Conservation (phyloP, 1,284 basidiomycete species). For the Abortiporus biennis region DNA sequence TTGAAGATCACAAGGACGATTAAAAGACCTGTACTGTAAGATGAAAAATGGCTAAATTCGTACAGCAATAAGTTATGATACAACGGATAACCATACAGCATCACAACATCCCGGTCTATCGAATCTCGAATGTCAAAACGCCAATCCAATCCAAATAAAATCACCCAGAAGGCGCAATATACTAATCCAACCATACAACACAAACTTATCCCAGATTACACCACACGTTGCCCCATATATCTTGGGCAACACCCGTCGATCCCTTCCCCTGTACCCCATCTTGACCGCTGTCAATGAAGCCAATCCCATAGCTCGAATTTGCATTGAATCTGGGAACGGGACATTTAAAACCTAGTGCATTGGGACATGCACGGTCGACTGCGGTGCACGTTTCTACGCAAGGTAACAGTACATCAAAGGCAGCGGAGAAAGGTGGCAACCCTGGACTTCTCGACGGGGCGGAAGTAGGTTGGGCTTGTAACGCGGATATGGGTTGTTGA, state of each 20-base stretch:
- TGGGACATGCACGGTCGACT: conserved; percentile 73
- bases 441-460: conserved; percentile 37
- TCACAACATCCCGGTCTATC: no score
- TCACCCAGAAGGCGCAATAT: no score
- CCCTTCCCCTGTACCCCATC: conserved; percentile 42
- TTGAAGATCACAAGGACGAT: conserved; percentile 42
- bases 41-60: no score
- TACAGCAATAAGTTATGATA: no score
- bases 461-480: conserved; percentile 33
- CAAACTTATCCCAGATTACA: conserved; percentile 48
- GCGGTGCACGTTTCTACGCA: conserved; percentile 74
- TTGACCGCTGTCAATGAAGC: conserved; percentile 53
- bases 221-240: conserved; percentile 78
- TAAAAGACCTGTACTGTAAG: conserved; percentile 46
- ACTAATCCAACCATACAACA: no score
- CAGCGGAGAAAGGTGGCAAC: conserved; percentile 35
- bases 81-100: no score
- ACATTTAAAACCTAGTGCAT: conserved; percentile 67
- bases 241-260: conserved; percentile 48
- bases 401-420: conserved; percentile 63
- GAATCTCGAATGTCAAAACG: no score
- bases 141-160: no score
- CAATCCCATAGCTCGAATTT: conserved; percentile 67
- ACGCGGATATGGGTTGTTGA: conserved; percentile 33
- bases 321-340: conserved; percentile 62